Conservation (phyloP, 2,329 filamentous ascomycete species). For the Lachnellula hyalina region DNA sequence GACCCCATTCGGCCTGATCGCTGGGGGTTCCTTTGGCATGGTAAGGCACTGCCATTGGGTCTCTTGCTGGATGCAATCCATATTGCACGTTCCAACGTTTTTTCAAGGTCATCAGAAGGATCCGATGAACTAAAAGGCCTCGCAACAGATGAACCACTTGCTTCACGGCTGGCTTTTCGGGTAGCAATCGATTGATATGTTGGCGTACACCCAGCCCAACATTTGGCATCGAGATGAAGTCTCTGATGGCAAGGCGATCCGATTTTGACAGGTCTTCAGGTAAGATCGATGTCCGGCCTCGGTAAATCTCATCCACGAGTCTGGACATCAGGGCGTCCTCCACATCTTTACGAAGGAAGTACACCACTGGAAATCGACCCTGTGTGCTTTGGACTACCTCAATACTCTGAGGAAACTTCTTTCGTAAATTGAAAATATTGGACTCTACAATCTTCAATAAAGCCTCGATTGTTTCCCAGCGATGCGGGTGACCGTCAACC, state of each 20-base stretch:
- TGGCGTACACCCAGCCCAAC: constrained; percentile 20
- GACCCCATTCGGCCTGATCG: constrained; percentile 59
- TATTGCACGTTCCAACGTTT: constrained; percentile 60
- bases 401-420: constrained; percentile 37
- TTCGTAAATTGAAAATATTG: constrained; percentile 32
- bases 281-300: constrained; percentile 23
- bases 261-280: constrained; percentile 10
- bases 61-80: constrained; percentile 48
- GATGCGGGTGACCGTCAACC: constrained; percentile 35
- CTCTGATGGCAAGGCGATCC: constrained; percentile 27
- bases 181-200: constrained; percentile 27
- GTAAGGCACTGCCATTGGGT: constrained; percentile 62
- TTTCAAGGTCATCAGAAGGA: constrained; percentile 45
- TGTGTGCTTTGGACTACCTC: constrained; percentile 35
- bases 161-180: constrained; percentile 29
- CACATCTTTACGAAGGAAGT: constrained; percentile 39
- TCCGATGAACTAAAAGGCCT: constrained; percentile 54
- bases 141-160: constrained; percentile 51
- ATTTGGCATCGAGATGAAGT: constrained; percentile 25
- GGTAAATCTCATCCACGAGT: constrained; percentile 33
- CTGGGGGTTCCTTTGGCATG: constrained; percentile 60
- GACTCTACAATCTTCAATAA: constrained; percentile 29
- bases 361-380: constrained; percentile 42
- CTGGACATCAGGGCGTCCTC: constrained; percentile 31
- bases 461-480: constrained; percentile 32